Evolutionary conservation across 2,329 filamentous ascomycete species (phyloP).

Genomic region (Fusarium sambucinum): DNA sequence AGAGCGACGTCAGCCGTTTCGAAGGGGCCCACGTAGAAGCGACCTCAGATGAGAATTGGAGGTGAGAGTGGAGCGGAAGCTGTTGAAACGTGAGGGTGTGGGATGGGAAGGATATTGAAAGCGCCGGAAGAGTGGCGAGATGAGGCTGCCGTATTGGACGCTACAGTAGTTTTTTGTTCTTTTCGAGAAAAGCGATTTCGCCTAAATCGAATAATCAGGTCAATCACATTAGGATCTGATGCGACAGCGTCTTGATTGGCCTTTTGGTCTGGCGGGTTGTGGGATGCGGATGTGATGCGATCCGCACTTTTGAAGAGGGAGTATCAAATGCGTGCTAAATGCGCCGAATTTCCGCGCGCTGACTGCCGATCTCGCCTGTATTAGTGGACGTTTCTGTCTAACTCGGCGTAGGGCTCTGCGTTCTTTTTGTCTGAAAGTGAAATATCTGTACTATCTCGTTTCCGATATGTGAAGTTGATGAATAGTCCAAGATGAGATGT

Average conservation of each 20-base stretch:
- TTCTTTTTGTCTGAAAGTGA: slow-evolving; percentile 1
- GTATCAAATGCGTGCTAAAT: slow-evolving; percentile 29
- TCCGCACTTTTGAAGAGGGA: slow-evolving; percentile 42
- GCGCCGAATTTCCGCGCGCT: slow-evolving; percentile 37
- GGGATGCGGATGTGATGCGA: slow-evolving; percentile 41
- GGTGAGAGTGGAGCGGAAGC: slow-evolving; percentile 32
- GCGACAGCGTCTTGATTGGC: slow-evolving; percentile 42
- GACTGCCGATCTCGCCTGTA: slow-evolving; percentile 37
- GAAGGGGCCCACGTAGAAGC: slow-evolving; percentile 39
- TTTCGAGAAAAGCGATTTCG: slow-evolving; percentile 37
- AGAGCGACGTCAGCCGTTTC: slow-evolving; percentile 44
- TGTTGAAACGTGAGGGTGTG: slow-evolving; percentile 35
- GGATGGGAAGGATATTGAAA: slow-evolving; percentile 35
- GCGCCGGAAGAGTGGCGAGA: slow-evolving; percentile 45
- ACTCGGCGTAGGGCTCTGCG: slow-evolving; percentile 21
- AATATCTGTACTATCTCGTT: slow-evolving; percentile 1
- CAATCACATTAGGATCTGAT: slow-evolving; percentile 41
- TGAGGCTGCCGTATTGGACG: slow-evolving; percentile 33
- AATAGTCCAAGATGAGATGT: slow-evolving; percentile 20
- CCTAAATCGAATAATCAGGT: slow-evolving; percentile 37
- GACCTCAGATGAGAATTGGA: slow-evolving; percentile 21
- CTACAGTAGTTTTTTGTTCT: slow-evolving; percentile 22
- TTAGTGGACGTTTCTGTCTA: slow-evolving; percentile 16
- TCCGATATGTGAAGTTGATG: slow-evolving; percentile 5
- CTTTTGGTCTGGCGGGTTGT: slow-evolving; percentile 23